These are phyloP conservation scores for Fragaria iinumae DNA, from an alignment of 306 rosid genomes.

Conservation along the genomic window DNA sequence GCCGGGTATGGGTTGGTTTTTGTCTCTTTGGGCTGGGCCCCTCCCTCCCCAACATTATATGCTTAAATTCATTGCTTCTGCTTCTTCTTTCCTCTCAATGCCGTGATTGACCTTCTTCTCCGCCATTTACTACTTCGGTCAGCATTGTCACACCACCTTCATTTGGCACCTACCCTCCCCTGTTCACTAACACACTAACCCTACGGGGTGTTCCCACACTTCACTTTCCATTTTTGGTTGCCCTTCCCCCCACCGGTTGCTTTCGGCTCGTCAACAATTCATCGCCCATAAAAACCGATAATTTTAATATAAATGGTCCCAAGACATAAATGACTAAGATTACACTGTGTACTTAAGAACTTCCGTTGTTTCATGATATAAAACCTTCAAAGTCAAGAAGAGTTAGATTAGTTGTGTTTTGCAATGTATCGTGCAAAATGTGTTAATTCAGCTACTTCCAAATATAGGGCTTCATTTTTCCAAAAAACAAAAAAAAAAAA, in stretches of 20 bases:
- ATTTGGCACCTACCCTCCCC: not conserved
- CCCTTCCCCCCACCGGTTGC: not conserved
- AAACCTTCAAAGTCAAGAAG: too few species aligned
- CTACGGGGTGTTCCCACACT: not conserved
- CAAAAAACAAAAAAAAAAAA: too few species aligned
- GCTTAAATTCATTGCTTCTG: not conserved
- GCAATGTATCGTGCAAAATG: too few species aligned
- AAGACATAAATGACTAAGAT: too few species aligned
- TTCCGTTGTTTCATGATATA: too few species aligned
- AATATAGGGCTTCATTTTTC: too few species aligned
- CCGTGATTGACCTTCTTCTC: constrained; percentile 1
- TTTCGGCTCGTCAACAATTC: not conserved
- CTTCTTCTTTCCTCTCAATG: not conserved
- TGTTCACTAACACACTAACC: not conserved
- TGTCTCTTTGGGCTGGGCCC: constrained; percentile 1
- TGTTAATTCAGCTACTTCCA: too few species aligned
- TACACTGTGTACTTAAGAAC: too few species aligned
- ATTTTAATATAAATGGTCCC: too few species aligned
- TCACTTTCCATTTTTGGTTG: not conserved
- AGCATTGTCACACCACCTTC: not conserved
- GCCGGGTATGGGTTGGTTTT: not conserved
- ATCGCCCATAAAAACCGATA: too few species aligned
- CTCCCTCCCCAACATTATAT: not conserved
- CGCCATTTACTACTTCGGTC: not conserved
- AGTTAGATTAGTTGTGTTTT: too few species aligned